phyloP scores from a whole-genome alignment of 768 basidiomycete genomes.

The Lentinus brumalis region DNA sequence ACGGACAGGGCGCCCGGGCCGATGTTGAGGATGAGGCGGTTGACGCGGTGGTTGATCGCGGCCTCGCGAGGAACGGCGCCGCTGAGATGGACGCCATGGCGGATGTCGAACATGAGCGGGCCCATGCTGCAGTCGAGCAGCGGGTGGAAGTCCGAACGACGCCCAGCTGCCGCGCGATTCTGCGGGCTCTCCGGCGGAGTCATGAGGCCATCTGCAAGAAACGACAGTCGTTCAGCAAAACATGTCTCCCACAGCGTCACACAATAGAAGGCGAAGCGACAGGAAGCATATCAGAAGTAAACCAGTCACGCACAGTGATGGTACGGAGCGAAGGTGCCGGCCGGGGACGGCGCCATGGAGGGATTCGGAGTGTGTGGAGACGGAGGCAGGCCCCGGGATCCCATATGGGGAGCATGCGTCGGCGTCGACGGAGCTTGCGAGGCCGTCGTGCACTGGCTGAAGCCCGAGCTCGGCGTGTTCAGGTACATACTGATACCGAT shows the following conservation, averaged over 20 bases:
- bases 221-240: constrained; percentile 2
- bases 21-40: constrained; percentile 8
- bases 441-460: background rate
- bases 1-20: constrained; percentile 3
- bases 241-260: constrained; percentile 1
- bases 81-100: background rate
- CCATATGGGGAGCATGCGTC: constrained; percentile 22
- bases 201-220: constrained; percentile 22
- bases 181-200: constrained; percentile 23
- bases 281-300: background rate
- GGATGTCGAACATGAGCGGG: constrained; percentile 14
- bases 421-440: constrained; percentile 19
- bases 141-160: constrained; percentile 10
- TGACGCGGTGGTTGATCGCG: constrained; percentile 17
- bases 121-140: constrained; percentile 4
- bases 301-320: constrained; percentile 8
- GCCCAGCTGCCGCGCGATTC: constrained; percentile 2
- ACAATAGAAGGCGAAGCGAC: constrained; percentile 1
- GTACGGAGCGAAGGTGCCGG: constrained; percentile 12
- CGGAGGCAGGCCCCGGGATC: constrained; percentile 15
- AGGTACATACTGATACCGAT: constrained; percentile 10
- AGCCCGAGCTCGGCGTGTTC: constrained; percentile 14
- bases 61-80: background rate
- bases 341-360: constrained; percentile 4
- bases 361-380: constrained; percentile 16